These are phyloP conservation scores for Candida frijolesensis DNA, from an alignment of 1,139 yeast species.

Conservation along the genomic window DNA sequence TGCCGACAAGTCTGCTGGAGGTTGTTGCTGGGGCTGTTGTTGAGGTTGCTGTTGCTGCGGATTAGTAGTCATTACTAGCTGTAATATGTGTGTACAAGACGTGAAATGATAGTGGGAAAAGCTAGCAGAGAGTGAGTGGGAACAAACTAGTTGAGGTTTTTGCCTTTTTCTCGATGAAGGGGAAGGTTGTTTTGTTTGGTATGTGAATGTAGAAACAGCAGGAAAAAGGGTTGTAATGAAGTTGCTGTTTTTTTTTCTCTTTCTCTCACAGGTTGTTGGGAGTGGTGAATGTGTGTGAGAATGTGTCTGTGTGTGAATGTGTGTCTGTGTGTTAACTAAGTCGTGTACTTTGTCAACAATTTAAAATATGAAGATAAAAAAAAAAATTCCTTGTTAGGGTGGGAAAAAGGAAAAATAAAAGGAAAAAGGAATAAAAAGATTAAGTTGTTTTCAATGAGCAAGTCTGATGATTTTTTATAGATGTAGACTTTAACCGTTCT, in stretches of 20 bases:
- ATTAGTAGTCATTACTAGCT: conserved; percentile 1
- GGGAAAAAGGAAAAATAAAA: background rate
- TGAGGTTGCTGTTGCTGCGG: conserved; percentile 3
- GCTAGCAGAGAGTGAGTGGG: background rate
- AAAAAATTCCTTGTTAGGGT: background rate
- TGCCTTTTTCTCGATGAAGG: background rate
- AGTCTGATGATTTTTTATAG: conserved; percentile 2
- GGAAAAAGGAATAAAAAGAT: background rate
- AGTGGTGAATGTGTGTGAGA: conserved; percentile 1
- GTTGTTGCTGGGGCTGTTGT: conserved; percentile 9
- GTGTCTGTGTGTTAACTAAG: background rate
- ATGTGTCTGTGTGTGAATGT: background rate
- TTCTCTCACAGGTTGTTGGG: background rate
- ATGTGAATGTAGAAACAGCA: background rate
- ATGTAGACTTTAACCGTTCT: background rate
- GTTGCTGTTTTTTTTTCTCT: conserved; percentile 1
- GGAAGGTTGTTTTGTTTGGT: background rate
- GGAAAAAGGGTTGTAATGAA: conserved; percentile 2
- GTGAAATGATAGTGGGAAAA: background rate
- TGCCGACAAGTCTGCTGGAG: conserved; percentile 2
- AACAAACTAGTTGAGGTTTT: background rate
- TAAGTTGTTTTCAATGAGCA: background rate
- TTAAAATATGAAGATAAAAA: conserved; percentile 2
- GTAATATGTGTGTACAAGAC: background rate
- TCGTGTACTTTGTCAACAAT: conserved; percentile 1